Evolutionary conservation across 495 filamentous ascomycete species (phyloP), one percentile per base, ranked within the genome.

Genomic region (Hamigera avellanea): DNA sequence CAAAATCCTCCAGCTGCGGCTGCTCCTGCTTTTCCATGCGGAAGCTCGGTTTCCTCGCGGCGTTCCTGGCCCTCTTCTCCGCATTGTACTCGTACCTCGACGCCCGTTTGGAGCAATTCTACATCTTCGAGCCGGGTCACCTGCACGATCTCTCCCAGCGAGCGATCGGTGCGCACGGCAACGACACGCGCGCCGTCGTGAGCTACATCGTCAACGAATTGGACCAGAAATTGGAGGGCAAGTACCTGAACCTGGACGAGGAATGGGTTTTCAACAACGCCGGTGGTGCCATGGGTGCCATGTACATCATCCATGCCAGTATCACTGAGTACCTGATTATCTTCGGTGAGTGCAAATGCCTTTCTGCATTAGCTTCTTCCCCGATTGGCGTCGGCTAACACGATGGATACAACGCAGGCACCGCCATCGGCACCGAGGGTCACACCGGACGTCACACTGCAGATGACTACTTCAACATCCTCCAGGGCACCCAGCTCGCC

Each of bases 391-490:
- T 27, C 12, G 33, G 26, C 37, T 45, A 36, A 32, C 33, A 25
- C 12, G 15, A 19, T 40, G 26, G 30, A 27, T 13, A 39, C 31
- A n/a, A 19, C 18, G 15, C 43, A 71, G 76, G 83, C 43, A 86
- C 85, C 2, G 73, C 85, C n/a, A 67, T 89, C 42, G 85, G 85
- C 45, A 93, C 85, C 8, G 85, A 93, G 55, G 85, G 85, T 37
- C 85, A 93, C 69, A 74, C 78, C 9, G 85, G 85, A 37, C 76
- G 84, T 23, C 85, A 91, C 66, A 86, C 85, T 19, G 83, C 84
- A 3, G 83, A 93, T 60, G 85, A 93, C 66, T 93, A 87, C 72
- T 93, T 93, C 73, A 75, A 86, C 67, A 91, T 93, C 69, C 70
- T 93, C 19, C 56, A 62, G 15, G 85, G 85, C 41, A 75, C 74